A percentile compares a stretch with the other conserved stretches of the same genome.
phyloP scores from a whole-genome alignment of 176 grass and related monocot genomes.

The Carex cristatella region DNA sequence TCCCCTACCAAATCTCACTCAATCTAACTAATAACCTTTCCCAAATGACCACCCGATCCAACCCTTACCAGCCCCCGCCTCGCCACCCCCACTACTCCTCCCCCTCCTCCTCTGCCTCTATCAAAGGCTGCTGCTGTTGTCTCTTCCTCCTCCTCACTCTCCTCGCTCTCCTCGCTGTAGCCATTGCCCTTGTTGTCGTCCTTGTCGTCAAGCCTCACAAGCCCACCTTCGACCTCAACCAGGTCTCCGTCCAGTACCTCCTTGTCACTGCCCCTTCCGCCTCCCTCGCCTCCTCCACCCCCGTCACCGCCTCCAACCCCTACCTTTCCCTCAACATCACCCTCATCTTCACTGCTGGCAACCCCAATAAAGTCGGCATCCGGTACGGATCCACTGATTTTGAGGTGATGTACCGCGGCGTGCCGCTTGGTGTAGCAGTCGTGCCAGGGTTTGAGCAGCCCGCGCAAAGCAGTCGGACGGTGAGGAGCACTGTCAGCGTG shows the following conservation, averaged over 20 bases:
- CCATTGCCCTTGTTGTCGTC: slow-evolving; percentile 73
- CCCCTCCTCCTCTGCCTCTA: slow-evolving; percentile 45
- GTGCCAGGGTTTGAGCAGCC: slow-evolving; percentile 92
- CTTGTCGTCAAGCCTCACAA: slow-evolving; percentile 94
- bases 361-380: slow-evolving; percentile 96
- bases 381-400: slow-evolving; percentile 67
- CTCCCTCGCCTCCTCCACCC: slow-evolving; percentile 1
- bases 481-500: slow-evolving; percentile 79
- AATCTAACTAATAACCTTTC: background rate
- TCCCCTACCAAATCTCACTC: background rate
- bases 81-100: slow-evolving; percentile 61
- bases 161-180: slow-evolving; percentile 80
- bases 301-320: slow-evolving; percentile 35
- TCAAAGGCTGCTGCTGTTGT: slow-evolving; percentile 97
- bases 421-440: slow-evolving; percentile 79
- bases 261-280: slow-evolving; percentile 58
- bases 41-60: background rate
- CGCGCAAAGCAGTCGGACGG: slow-evolving; percentile 66
- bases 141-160: slow-evolving; percentile 84
- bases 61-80: slow-evolving; percentile 13
- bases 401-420: slow-evolving; percentile 90
- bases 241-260: slow-evolving; percentile 92
- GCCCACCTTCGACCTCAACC: slow-evolving; percentile 97
- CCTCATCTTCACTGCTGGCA: slow-evolving; percentile 76
- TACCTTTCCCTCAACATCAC: slow-evolving; percentile 98